Evolutionary conservation across 345 rosid genomes (phyloP).

Genomic region (Carallia brachiata): DNA sequence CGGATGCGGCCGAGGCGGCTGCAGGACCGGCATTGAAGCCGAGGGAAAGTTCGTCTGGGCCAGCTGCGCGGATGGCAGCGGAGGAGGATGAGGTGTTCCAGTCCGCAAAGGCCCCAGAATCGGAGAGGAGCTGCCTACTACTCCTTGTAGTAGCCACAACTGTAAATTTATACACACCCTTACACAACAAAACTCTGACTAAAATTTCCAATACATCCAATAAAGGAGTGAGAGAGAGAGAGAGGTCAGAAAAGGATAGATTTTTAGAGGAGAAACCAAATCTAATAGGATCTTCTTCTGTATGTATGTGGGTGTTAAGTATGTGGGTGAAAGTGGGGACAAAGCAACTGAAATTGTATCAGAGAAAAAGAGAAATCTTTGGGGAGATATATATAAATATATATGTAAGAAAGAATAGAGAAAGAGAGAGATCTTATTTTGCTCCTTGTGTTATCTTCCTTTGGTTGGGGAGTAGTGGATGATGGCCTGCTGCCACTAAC

Average conservation of each 20-base stretch:
- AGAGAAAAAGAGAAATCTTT: slow-evolving; percentile 15
- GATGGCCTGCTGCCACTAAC: slow-evolving; percentile 10
- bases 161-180: slow-evolving; percentile 22
- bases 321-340: slow-evolving; percentile 33
- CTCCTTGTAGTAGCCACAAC: slow-evolving; percentile 94
- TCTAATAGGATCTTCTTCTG: slow-evolving; percentile 15
- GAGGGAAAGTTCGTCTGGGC: slow-evolving; percentile 86
- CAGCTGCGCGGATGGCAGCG: slow-evolving; percentile 52
- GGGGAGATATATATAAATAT: background rate
- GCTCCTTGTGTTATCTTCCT: slow-evolving; percentile 4
- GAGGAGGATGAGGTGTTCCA: slow-evolving; percentile 66
- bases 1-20: slow-evolving; percentile 32
- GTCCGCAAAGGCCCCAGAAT: slow-evolving; percentile 92
- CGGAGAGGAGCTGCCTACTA: slow-evolving; percentile 60
- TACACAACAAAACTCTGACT: background rate
- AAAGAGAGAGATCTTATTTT: slow-evolving; percentile 35
- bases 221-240: background rate
- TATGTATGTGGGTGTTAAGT: slow-evolving; percentile 10
- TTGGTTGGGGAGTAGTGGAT: background rate
- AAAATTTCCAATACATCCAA: background rate
- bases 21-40: slow-evolving; percentile 90
- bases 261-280: slow-evolving; percentile 8
- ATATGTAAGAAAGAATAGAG: background rate
- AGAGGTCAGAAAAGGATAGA: background rate
- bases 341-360: slow-evolving; percentile 31